Percentiles rank a stretch among this genome's conserved stretches.
Conservation (phyloP, 345 rosid genomes). For the Corchorus olitorius region DNA sequence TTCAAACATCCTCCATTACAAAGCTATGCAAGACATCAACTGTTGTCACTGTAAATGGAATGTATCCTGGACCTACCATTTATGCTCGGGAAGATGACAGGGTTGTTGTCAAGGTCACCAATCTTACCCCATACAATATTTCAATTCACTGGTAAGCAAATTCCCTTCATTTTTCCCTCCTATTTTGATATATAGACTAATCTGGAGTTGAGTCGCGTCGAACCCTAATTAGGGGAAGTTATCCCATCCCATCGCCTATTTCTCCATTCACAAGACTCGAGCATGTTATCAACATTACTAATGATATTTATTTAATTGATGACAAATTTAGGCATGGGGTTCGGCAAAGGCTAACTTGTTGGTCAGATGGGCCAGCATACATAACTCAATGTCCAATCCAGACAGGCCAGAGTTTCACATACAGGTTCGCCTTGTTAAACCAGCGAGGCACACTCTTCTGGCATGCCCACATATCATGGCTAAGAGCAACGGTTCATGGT, state of each 20-base stretch:
- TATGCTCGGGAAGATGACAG: conserved; percentile 41
- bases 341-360: conserved; percentile 37
- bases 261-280: too few species aligned
- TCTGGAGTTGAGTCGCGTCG: too few species aligned
- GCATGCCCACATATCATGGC: conserved; percentile 46
- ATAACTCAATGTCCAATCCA: conserved; percentile 38
- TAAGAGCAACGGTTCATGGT: conserved; percentile 49
- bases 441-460: conserved; percentile 54
- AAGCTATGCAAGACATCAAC: conserved; percentile 33
- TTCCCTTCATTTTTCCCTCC: not conserved
- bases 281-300: not conserved
- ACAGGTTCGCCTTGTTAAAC: conserved; percentile 34
- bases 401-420: conserved; percentile 32
- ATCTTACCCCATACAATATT: conserved; percentile 37
- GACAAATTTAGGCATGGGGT: conserved; percentile 32
- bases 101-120: conserved; percentile 36
- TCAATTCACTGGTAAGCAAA: conserved; percentile 38
- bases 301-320: not conserved
- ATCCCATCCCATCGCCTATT: too few species aligned
- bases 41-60: conserved; percentile 37
- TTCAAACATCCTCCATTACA: conserved; percentile 16
- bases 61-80: conserved; percentile 39
- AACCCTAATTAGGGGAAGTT: too few species aligned
- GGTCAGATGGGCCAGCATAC: conserved; percentile 46
- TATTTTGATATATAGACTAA: too few species aligned